Evolutionary conservation across 2,329 filamentous ascomycete genomes (phyloP), one percentile per base, ranked within the genome.

Genomic region (Epichloe gansuensis): DNA sequence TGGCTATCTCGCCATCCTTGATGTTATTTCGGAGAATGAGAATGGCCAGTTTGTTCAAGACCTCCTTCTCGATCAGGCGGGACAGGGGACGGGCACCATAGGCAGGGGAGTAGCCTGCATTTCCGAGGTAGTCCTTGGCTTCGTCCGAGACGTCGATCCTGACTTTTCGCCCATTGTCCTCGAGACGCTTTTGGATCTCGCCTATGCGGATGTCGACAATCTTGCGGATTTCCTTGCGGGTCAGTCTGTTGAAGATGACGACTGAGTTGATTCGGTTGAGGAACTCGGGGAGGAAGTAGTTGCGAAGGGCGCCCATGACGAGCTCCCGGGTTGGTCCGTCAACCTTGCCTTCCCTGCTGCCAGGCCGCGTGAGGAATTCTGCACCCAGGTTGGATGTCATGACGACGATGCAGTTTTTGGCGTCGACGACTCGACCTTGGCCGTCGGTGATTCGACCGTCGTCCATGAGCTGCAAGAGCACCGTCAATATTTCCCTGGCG

Each of bases 381-480:
- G 93, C 93, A 58, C 93, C 93, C 55, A 98, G 70, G 73, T 98
- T 98, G 63, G 89, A 96, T 0, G 93, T 98, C 89, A 98, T 95
- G 70, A 98, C 93, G 43, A 98, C 91, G 60, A 98, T 97, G 67
- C 91, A 97, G 77, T 98, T 98, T 71, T 85, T 89, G 55, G 91
- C 93, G 62, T 98, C 93, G 51, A 98, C 83, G 48, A 96, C 77
- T 66, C 93, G 83, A 65, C 93, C 93, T 79, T 97, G 94, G 47
- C 93, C 93, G 64, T 98, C 93, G 13, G 93, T 98, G 69, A 98
- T 97, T 62, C 93, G 89, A 34, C 93, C 93, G 64, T 98, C 93
- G 63, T 98, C 93, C 89, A 98, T 97, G 63, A 98, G 88, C 69
- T 98, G 93, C n/a, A 98, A 81, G 39, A 98, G 81, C 15, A 98